Evolutionary conservation across 1,284 basidiomycete genomes (phyloP).

Genomic region (Uromyces viciae-fabae): DNA sequence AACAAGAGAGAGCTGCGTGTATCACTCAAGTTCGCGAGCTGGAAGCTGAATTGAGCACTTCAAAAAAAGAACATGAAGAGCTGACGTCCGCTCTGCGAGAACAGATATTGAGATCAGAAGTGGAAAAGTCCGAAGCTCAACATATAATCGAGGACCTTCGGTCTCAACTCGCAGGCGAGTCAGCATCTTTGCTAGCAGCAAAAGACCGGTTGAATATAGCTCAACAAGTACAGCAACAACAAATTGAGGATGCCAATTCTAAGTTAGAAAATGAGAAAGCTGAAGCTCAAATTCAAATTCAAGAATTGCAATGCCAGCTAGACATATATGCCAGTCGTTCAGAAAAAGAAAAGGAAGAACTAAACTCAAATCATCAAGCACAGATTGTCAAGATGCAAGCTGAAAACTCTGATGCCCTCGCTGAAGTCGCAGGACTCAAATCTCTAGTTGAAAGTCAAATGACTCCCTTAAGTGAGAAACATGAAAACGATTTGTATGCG

Average conservation of each 20-base stretch:
- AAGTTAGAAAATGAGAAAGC: slow-evolving; percentile 14
- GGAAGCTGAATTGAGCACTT: background rate
- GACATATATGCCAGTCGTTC: background rate
- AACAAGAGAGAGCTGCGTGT: background rate
- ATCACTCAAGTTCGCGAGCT: background rate
- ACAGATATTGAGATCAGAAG: background rate
- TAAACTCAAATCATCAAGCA: slow-evolving; percentile 1
- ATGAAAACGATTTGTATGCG: background rate
- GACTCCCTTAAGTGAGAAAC: background rate
- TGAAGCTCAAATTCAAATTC: background rate
- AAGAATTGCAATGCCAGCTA: slow-evolving; percentile 16
- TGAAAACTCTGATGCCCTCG: background rate
- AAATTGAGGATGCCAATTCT: background rate
- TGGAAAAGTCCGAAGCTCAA: background rate
- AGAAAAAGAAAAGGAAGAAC: slow-evolving; percentile 4
- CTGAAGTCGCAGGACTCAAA: slow-evolving; percentile 2
- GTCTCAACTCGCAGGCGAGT: slow-evolving; percentile 21
- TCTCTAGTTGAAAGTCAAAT: background rate
- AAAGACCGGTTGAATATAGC: background rate
- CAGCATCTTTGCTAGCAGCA: background rate
- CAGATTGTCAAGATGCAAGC: slow-evolving; percentile 2
- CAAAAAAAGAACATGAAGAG: slow-evolving; percentile 10
- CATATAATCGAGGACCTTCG: background rate
- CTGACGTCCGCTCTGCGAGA: background rate
- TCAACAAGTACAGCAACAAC: slow-evolving; percentile 3